These are phyloP conservation scores for Pichia heedii DNA, from an alignment of 805 yeast species.

Conservation along the genomic window DNA sequence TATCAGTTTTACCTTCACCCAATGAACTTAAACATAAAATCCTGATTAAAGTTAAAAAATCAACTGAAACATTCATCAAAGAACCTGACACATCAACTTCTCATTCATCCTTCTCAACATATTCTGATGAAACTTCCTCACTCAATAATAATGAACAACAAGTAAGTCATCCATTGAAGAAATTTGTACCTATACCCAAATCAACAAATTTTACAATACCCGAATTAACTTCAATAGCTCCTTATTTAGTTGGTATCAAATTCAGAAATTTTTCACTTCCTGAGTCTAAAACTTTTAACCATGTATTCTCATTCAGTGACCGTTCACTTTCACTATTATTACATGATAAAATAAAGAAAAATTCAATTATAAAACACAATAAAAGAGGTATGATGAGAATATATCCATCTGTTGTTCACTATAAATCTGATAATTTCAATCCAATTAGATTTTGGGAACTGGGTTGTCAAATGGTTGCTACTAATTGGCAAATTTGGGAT, in stretches of 20 bases:
- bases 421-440: slow-evolving; percentile 70
- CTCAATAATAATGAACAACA: neutral
- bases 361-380: slow-evolving; percentile 69
- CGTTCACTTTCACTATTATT: slow-evolving; percentile 53
- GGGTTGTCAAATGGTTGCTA: slow-evolving; percentile 93
- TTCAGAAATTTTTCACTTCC: slow-evolving; percentile 80
- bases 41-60: slow-evolving; percentile 69
- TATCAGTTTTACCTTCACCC: slow-evolving; percentile 57
- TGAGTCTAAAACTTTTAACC: slow-evolving; percentile 71
- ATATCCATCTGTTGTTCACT: slow-evolving; percentile 75
- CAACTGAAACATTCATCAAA: slow-evolving; percentile 12
- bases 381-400: slow-evolving; percentile 66
- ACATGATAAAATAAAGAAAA: slow-evolving; percentile 47
- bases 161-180: slow-evolving; percentile 12
- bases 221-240: slow-evolving; percentile 52
- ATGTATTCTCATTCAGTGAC: slow-evolving; percentile 83
- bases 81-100: slow-evolving; percentile 3
- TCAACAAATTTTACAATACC: slow-evolving; percentile 24
- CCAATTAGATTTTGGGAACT: slow-evolving; percentile 75
- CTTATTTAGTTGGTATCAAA: slow-evolving; percentile 66
- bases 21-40: slow-evolving; percentile 58
- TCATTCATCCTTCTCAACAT: slow-evolving; percentile 28
- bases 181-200: slow-evolving; percentile 14
- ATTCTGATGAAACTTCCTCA: neutral
- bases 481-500: slow-evolving; percentile 94